phyloP scores from a whole-genome alignment of 192 early-diverging fungal genomes.

The Coemansia sp. region DNA sequence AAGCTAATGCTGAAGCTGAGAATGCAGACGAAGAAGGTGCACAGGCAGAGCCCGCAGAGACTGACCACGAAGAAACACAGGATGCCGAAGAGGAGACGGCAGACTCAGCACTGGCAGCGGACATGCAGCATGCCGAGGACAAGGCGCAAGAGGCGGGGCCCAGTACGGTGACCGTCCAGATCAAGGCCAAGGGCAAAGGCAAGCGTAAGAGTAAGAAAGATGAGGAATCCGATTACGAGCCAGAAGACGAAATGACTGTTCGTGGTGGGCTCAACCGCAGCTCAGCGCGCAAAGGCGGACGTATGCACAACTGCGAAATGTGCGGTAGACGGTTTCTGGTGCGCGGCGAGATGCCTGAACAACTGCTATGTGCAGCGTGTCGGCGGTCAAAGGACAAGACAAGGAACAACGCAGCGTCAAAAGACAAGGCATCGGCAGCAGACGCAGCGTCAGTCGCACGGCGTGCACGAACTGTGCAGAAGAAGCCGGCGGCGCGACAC shows the following conservation, averaged over 20 bases:
- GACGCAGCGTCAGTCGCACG: slow-evolving; percentile 16
- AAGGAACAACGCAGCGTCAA: too few species aligned
- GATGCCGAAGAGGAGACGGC: slow-evolving; percentile 11
- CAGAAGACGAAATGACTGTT: slow-evolving; percentile 26
- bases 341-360: slow-evolving; percentile 19
- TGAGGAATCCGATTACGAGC: slow-evolving; percentile 11
- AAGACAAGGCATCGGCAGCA: slow-evolving; percentile 24
- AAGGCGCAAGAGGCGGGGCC: slow-evolving; percentile 13
- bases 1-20: not conserved
- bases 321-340: slow-evolving; percentile 42
- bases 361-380: slow-evolving; percentile 34
- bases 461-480: not conserved
- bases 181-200: not conserved
- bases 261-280: slow-evolving; percentile 31
- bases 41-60: not conserved
- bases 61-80: not conserved
- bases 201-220: slow-evolving; percentile 22
- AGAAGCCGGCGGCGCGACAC: slow-evolving; percentile 7
- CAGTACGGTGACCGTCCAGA: slow-evolving; percentile 1
- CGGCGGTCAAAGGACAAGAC: slow-evolving; percentile 40
- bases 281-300: slow-evolving; percentile 49
- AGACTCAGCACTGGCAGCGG: slow-evolving; percentile 37
- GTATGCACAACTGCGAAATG: slow-evolving; percentile 40
- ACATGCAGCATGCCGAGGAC: slow-evolving; percentile 29
- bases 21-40: not conserved